phyloP scores from a whole-genome alignment of 1,139 yeast genomes.

The Suhomyces bolitotheri region DNA sequence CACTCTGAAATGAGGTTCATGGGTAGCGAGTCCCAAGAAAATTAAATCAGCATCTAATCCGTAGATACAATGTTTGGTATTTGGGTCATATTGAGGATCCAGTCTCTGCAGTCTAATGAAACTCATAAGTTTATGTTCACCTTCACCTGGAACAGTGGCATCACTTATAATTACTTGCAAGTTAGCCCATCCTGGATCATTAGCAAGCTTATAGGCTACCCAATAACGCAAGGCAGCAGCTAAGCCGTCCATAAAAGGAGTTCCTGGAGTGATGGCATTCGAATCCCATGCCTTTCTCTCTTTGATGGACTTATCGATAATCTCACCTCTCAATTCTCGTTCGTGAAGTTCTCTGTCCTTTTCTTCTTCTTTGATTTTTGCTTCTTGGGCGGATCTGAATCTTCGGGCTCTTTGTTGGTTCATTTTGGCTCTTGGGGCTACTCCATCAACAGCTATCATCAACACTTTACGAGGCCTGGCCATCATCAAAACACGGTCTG shows the following conservation, averaged over 20 bases:
- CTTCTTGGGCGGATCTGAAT: conserved; percentile 92
- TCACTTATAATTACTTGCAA: conserved; percentile 87
- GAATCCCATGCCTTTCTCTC: conserved; percentile 76
- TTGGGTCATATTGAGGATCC: conserved; percentile 83
- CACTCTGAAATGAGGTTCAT: conserved; percentile 94
- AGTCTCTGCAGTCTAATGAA: conserved; percentile 84
- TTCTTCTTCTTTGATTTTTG: conserved; percentile 67
- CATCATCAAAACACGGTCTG: conserved; percentile 87
- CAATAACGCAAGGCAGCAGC: conserved; percentile 84
- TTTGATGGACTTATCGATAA: conserved; percentile 63
- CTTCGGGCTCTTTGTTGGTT: conserved; percentile 97
- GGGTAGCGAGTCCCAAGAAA: conserved; percentile 92
- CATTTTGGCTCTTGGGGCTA: conserved; percentile 98
- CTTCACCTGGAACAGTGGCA: conserved; percentile 98
- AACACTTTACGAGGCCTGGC: conserved; percentile 92
- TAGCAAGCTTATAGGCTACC: conserved; percentile 81
- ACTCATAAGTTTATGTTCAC: conserved; percentile 97
- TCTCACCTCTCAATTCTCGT: conserved; percentile 59
- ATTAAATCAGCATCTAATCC: conserved; percentile 98
- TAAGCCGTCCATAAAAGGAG: conserved; percentile 91
- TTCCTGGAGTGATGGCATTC: conserved; percentile 98
- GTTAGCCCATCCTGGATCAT: conserved; percentile 89
- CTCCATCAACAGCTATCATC: conserved; percentile 97
- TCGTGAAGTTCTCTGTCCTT: conserved; percentile 53
- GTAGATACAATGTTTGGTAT: conserved; percentile 89